Evolutionary conservation across 2,329 filamentous ascomycete species (phyloP).

Genomic region (Sporothrix dimorphospora): DNA sequence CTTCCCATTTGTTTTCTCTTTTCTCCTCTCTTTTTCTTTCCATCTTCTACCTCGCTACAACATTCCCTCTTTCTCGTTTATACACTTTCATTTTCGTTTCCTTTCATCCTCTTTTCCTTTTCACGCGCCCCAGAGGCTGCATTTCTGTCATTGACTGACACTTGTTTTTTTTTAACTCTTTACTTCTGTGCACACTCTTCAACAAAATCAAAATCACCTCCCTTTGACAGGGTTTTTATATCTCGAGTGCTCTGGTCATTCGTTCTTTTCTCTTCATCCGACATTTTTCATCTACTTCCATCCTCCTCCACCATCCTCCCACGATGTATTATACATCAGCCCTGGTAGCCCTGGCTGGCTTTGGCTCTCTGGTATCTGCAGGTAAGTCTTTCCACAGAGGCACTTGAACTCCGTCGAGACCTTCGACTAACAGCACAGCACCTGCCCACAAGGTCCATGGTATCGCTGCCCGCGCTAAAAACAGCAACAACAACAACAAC

Average conservation of each 20-base stretch:
- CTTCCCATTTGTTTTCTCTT: constrained; percentile 21
- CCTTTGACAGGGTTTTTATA: constrained; percentile 33
- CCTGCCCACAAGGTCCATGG: constrained; percentile 19
- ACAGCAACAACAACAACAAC: constrained; percentile 33
- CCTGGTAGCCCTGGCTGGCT: constrained; percentile 39
- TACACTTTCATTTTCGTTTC: constrained; percentile 15
- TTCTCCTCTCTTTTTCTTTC: constrained; percentile 9
- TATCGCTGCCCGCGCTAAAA: constrained; percentile 30
- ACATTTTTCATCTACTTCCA: not conserved
- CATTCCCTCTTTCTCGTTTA: constrained; percentile 27
- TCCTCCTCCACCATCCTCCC: not conserved
- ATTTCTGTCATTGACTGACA: constrained; percentile 21
- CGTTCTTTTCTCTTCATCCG: not conserved
- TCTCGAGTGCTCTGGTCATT: constrained; percentile 22
- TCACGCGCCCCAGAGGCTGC: constrained; percentile 36
- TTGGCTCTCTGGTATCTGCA: constrained; percentile 38
- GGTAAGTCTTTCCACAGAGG: constrained; percentile 35
- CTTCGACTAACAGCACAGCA: constrained; percentile 30
- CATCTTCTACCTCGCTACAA: constrained; percentile 27
- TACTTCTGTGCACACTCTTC: constrained; percentile 2
- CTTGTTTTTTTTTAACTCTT: constrained; percentile 2
- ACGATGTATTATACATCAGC: constrained; percentile 36
- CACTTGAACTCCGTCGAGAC: not conserved
- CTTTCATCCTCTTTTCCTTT: constrained; percentile 20
- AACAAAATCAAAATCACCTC: not conserved